Evolutionary conservation across 306 rosid genomes (phyloP).

Genomic region (Biancaea sappan): DNA sequence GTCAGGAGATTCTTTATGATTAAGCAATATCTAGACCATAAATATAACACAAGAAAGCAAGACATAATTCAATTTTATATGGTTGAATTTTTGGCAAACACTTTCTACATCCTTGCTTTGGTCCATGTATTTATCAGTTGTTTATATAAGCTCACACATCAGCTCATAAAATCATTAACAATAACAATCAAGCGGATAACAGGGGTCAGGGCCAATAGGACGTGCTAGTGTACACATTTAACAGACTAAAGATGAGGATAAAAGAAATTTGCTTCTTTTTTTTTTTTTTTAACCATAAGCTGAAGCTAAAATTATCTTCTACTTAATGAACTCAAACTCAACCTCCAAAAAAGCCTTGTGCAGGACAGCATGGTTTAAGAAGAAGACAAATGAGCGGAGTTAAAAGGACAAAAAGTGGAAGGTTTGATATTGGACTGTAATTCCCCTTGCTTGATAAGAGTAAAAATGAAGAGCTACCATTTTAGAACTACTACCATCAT

Average conservation of each 20-base stretch:
- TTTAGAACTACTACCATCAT: neutral
- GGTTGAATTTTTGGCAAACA: slow-evolving; percentile 3
- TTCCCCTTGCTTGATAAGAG: slow-evolving; percentile 4
- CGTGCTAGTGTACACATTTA: neutral
- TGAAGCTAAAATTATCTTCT: slow-evolving; percentile 5
- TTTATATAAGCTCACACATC: neutral
- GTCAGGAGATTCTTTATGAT: slow-evolving; percentile 20
- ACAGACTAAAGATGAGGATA: neutral
- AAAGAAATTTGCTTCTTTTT: too few species aligned
- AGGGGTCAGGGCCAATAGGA: neutral
- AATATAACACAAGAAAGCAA: neutral
- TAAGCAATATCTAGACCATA: slow-evolving; percentile 8
- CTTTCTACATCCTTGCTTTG: neutral
- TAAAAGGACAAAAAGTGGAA: neutral
- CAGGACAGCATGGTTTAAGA: neutral
- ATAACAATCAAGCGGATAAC: neutral
- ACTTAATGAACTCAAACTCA: slow-evolving; percentile 11
- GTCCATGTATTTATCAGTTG: neutral
- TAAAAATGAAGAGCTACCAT: neutral
- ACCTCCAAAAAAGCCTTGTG: neutral
- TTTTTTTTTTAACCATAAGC: neutral
- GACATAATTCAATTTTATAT: neutral
- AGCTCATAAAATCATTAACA: slow-evolving; percentile 4
- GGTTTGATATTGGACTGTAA: neutral
- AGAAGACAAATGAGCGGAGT: neutral